These are phyloP conservation scores for Eucalyptus pauciflora DNA, from an alignment of 345 rosid species.

Conservation along the genomic window DNA sequence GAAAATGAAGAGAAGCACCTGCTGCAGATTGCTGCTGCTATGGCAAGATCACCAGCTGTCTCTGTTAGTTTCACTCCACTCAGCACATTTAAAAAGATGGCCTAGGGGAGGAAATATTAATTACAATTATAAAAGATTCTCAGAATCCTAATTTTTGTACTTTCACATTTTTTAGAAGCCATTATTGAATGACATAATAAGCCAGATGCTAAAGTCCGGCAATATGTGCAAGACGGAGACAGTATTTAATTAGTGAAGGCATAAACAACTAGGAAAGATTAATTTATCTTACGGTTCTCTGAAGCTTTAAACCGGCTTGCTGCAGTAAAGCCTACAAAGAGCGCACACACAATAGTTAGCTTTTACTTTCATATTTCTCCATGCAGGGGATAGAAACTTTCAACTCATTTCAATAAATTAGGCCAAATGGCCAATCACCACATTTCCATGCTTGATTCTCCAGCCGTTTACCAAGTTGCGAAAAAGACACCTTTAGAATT, in stretches of 20 bases:
- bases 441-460: background rate
- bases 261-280: background rate
- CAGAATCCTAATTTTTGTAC: background rate
- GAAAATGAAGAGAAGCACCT: conserved; percentile 22
- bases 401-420: background rate
- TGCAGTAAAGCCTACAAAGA: conserved; percentile 57
- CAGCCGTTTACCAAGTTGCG: background rate
- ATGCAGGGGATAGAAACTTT: background rate
- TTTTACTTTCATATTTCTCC: background rate
- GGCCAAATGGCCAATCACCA: background rate
- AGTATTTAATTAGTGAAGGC: background rate
- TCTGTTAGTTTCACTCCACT: conserved; percentile 66
- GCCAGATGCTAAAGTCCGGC: background rate
- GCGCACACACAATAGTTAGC: background rate
- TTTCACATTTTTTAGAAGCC: background rate
- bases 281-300: conserved; percentile 41
- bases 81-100: conserved; percentile 61
- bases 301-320: conserved; percentile 92
- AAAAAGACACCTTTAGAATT: background rate
- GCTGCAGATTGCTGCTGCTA: conserved; percentile 94
- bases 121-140: background rate
- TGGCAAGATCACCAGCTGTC: conserved; percentile 89
- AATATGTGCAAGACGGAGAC: background rate
- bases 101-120: conserved; percentile 12
- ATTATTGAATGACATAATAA: no score